Conservation (phyloP, 75 land plant species). For the Pseudotsuga menziesii region DNA sequence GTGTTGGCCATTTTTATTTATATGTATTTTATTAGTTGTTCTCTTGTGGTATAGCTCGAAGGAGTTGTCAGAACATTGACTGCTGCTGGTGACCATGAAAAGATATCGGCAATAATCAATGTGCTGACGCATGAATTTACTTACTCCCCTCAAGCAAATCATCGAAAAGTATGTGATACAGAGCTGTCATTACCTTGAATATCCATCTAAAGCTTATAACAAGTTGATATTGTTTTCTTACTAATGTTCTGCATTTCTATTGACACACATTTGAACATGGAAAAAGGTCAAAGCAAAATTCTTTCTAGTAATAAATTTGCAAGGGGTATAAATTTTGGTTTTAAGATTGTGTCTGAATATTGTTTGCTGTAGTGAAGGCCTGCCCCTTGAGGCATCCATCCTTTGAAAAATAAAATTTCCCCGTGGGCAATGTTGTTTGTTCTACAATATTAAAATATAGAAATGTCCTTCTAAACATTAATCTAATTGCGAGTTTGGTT, state of each 20-base stretch:
- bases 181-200: too few relatives aligned
- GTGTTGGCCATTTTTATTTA: too few relatives aligned
- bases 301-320: not conserved
- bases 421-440: not conserved
- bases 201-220: not conserved
- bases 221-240: not conserved
- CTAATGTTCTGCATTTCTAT: not conserved
- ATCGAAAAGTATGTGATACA: slow-evolving; percentile 66
- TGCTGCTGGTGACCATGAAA: slow-evolving; percentile 77
- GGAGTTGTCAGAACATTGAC: slow-evolving; percentile 78
- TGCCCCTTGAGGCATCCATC: not conserved
- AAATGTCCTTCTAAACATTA: not conserved
- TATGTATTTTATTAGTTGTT: too few relatives aligned
- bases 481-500: not conserved
- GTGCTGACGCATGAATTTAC: slow-evolving; percentile 71
- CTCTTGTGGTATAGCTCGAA: slow-evolving; percentile 48
- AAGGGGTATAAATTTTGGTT: not conserved
- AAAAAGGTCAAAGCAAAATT: too few relatives aligned
- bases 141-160: slow-evolving; percentile 81
- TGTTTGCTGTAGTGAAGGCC: too few relatives aligned
- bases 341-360: too few relatives aligned
- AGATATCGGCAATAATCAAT: slow-evolving; percentile 70
- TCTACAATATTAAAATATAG: not conserved
- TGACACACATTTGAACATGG: too few relatives aligned
- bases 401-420: not conserved